phyloP scores from a whole-genome alignment of 2,329 filamentous ascomycete species.

The Diplocarpon mali region DNA sequence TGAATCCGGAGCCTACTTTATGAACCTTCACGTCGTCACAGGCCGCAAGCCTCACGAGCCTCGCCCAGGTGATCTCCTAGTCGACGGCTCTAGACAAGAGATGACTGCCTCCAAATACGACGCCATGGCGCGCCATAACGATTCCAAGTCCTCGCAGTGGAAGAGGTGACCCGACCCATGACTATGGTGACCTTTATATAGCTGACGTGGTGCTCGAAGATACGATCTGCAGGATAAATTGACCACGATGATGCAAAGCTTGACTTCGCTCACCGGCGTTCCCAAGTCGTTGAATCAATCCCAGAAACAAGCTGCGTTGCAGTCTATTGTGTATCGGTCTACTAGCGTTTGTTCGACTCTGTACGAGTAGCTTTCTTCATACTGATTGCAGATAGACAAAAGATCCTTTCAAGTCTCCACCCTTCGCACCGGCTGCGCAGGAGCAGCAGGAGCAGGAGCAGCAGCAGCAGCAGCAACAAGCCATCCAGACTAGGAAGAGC shows the following conservation, averaged over 20 bases:
- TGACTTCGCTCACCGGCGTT: slow-evolving; percentile 7
- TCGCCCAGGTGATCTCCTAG: slow-evolving; percentile 22
- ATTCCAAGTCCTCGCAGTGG: slow-evolving; percentile 14
- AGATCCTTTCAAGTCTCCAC: not conserved
- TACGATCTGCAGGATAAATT: slow-evolving; percentile 8
- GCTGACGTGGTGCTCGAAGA: slow-evolving; percentile 5
- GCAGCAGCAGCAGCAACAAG: not conserved
- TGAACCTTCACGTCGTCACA: slow-evolving; percentile 26
- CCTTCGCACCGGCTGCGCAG: not conserved
- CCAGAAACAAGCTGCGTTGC: not conserved
- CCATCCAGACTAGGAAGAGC: not conserved
- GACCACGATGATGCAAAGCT: slow-evolving; percentile 7
- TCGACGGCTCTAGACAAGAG: slow-evolving; percentile 19
- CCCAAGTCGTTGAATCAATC: not conserved
- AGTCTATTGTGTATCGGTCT: not conserved
- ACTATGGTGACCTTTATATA: not conserved
- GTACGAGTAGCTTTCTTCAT: not conserved
- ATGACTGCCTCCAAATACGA: slow-evolving; percentile 23
- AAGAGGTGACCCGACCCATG: slow-evolving; percentile 11
- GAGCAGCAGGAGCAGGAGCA: not conserved
- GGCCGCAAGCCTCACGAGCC: slow-evolving; percentile 21
- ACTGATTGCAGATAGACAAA: not conserved
- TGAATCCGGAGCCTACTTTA: slow-evolving; percentile 16
- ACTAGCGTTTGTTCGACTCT: not conserved
- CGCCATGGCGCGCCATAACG: slow-evolving; percentile 19